Base-by-base conservation (phyloP, 805 yeast species). In the Cyberlindnera samutprakarnensis region DNA sequence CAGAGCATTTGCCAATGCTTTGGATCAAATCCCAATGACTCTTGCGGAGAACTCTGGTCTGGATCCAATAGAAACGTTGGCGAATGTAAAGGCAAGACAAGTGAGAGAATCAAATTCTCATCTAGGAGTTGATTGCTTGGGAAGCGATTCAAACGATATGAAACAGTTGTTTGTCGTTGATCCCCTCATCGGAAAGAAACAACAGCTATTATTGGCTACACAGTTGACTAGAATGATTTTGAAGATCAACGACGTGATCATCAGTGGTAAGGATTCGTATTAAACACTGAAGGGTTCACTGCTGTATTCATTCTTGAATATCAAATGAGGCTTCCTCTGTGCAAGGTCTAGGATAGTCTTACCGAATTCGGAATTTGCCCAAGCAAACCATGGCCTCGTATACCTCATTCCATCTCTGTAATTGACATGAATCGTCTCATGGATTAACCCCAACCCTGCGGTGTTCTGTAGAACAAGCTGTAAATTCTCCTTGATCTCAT, bases 181-280 rank as follows among this genome's bases (percentile, higher is more conserved):
- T 59, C 97, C 99, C 35, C 75, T 86, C 56, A 88, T 92, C 48
- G 96, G 98, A 52, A 92, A 92, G 70, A 87, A 85, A 59, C 97
- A 92, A 61, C 99, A 92, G 63, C 72, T 92, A 45, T 64, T 85
- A 55, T 70, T 92, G 57, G 98, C 98, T 29, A 92, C 99, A 11
- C 99, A 92, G 64, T 72, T 92, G 56, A 87, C 96, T 36, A 77
- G 98, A 65, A 92, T 92, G 98, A 87, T 92, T 42, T 71, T 92
- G 55, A 92, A 92, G 69, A 92, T 92, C 56, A 94, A 92, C 60
- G 90, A 90, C 58, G 98, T 92, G 38, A 92, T 92, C 51, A 79
- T 90, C 46, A 82, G 82, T 51, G 94, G 94, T 27, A 79, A 78
- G 54, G 90, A 81, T 52, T 84, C 73, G 41, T 78, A 75, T 51